These are phyloP conservation scores for Trypanosoma conorhini DNA, from an alignment of 208 protist species.

Conservation along the genomic window DNA sequence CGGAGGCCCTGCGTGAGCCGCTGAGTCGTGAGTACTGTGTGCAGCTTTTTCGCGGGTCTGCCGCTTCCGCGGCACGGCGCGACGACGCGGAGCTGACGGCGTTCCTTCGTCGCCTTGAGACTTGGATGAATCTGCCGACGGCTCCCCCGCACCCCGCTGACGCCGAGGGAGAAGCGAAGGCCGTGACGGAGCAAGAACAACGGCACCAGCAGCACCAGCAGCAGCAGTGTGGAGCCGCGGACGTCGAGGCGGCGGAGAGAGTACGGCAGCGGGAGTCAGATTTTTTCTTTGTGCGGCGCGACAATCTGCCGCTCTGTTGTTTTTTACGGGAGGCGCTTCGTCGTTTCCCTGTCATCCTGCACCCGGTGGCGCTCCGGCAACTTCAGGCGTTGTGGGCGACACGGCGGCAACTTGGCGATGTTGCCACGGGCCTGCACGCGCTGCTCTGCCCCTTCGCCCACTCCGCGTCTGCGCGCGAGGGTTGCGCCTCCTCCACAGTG, in stretches of 20 bases:
- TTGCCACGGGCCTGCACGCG: slow-evolving; percentile 52
- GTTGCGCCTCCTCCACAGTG: background rate
- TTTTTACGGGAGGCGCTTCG: slow-evolving; percentile 63
- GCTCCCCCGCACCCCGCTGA: background rate
- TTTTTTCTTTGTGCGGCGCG: slow-evolving; percentile 62
- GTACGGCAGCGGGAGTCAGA: slow-evolving; percentile 31
- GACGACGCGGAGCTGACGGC: slow-evolving; percentile 4
- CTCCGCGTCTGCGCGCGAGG: slow-evolving; percentile 4
- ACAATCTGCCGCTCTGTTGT: slow-evolving; percentile 63
- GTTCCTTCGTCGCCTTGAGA: slow-evolving; percentile 17
- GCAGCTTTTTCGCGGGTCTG: slow-evolving; percentile 38
- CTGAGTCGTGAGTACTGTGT: slow-evolving; percentile 55
- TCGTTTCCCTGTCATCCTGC: slow-evolving; percentile 60
- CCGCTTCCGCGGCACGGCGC: background rate
- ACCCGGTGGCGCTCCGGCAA: slow-evolving; percentile 35
- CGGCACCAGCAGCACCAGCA: background rate
- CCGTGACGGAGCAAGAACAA: background rate
- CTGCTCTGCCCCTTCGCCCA: slow-evolving; percentile 47
- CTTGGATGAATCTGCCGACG: slow-evolving; percentile 6
- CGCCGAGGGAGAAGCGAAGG: background rate
- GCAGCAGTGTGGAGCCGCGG: background rate
- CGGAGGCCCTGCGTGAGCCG: slow-evolving; percentile 38
- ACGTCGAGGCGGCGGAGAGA: slow-evolving; percentile 10
- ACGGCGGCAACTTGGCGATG: slow-evolving; percentile 56
- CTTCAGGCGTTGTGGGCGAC: slow-evolving; percentile 60